A percentile compares a stretch with the other conserved stretches of the same genome.
These are phyloP conservation scores for Lotus japonicus DNA, from an alignment of 306 rosid genomes.

Conservation along the genomic window DNA sequence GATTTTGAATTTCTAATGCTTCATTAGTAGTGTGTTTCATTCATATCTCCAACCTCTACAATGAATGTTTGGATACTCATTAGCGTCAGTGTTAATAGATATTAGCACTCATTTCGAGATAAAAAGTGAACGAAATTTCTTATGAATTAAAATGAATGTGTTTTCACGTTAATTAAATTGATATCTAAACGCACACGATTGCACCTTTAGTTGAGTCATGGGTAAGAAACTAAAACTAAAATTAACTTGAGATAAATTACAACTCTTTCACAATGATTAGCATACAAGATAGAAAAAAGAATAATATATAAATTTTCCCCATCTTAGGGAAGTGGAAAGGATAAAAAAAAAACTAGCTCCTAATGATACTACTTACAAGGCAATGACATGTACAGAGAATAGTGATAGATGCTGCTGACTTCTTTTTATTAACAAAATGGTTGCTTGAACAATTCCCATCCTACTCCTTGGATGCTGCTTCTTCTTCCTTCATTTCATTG, in stretches of 20 bases:
- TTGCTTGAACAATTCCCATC: conserved; percentile 15
- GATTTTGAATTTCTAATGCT: no score
- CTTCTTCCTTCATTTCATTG: conserved; percentile 52
- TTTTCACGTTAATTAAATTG: no score
- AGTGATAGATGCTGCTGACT: neutral
- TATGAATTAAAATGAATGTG: no score
- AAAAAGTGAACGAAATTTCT: no score
- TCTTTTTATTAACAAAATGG: conserved; percentile 24
- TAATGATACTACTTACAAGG: conserved; percentile 9
- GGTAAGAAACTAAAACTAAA: neutral
- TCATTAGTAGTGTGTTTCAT: no score
- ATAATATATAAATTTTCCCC: conserved; percentile 4
- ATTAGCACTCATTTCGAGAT: no score
- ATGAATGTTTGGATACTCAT: no score
- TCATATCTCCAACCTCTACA: no score
- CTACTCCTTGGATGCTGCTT: conserved; percentile 15
- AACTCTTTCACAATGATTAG: conserved; percentile 12
- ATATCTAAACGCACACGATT: no score
- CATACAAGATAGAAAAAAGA: conserved; percentile 2
- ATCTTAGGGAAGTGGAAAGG: conserved; percentile 2
- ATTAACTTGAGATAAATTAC: neutral
- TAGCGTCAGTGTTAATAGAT: no score
- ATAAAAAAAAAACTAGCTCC: neutral
- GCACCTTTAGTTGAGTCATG: neutral
- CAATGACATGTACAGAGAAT: conserved; percentile 20